Percentiles rank a stretch among this genome's conserved stretches.
These are phyloP conservation scores for Brachypodium distachyon DNA, from an alignment of 202 grass and related monocot species.

Conservation along the genomic window DNA sequence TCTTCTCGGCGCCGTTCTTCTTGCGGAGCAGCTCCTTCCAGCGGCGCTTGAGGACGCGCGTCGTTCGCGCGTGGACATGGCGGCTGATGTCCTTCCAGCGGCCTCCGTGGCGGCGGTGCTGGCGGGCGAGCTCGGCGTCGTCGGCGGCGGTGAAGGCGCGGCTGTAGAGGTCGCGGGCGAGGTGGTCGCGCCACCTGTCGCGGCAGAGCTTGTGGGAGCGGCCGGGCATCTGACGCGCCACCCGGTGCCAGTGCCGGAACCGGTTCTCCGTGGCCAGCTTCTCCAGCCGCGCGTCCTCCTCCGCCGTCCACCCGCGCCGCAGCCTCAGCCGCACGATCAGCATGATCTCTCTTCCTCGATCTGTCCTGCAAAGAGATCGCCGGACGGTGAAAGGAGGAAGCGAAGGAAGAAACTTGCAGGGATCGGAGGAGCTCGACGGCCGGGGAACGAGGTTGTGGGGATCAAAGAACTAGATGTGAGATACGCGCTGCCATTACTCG, in stretches of 20 bases:
- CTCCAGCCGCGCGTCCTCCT: constrained; percentile 14
- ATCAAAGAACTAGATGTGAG: neutral
- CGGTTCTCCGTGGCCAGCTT: neutral
- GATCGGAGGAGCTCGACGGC: too few species aligned
- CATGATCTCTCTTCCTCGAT: neutral
- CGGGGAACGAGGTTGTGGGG: too few species aligned
- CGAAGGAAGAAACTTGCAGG: neutral
- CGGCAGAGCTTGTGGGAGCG: neutral
- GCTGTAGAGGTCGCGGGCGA: constrained; percentile 12
- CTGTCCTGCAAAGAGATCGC: neutral
- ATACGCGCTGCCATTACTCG: neutral
- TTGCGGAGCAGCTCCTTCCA: neutral
- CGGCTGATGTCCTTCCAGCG: neutral
- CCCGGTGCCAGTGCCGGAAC: neutral
- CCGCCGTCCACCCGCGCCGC: neutral
- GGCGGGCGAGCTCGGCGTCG: constrained; percentile 24
- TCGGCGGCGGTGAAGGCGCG: constrained; percentile 26
- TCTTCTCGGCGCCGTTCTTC: neutral
- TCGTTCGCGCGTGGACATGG: neutral
- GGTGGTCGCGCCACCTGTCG: constrained; percentile 7
- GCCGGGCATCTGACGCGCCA: neutral
- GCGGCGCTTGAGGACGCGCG: neutral
- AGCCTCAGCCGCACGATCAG: neutral
- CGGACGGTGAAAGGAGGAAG: neutral
- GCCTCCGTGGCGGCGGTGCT: neutral